Base-by-base conservation (phyloP, 495 filamentous ascomycete genomes). In the Aspergillus saccharolyticus region DNA sequence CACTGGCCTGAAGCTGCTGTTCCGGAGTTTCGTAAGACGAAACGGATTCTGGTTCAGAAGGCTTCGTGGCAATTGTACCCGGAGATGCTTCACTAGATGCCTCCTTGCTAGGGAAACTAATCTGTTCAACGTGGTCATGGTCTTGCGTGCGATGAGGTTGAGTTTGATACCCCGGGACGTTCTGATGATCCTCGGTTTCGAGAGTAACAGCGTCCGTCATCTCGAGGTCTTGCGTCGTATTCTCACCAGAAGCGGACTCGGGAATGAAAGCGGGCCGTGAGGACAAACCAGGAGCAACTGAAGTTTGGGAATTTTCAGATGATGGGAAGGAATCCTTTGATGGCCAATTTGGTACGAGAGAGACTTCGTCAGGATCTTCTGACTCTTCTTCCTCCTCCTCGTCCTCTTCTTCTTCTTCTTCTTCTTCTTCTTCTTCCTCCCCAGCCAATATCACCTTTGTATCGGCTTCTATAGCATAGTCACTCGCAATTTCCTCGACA, bases 11-110 rank as follows among this genome's bases (percentile, higher is more conserved):
- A 17, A 66, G 55, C 19, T 60, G 57, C 46, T 74, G 78, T 22
- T 77, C 75, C 16, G 70, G 60, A 43, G 67, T 63, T 56, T 84
- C 79, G 1, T 79, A 75, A 10, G 85, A 87, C 16, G 83, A 83
- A 30, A 81, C 75, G 12, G 86, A 89, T 54, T 88, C 86, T 0
- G 79, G 72, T 44, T 89, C 87, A 1, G 85, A 88, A 30, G 84
- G 83, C 51, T 86, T 87, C 7, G 85, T 86, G 48, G 81, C 83
- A n/a, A 84, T 77, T 9, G 85, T 84, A 18, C 75, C 79, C 0
- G 85, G 85, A 1, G 85, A 78, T 20, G 73, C 70, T 55, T 77
- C 70, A 52, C 76, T 78, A 42, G 74, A 77, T 17, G 64, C 52
- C 22, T 70, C 74, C 30, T 70, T 63, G 59, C 64, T 71, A 21